These are phyloP conservation scores for Metschnikowia borealis DNA, from an alignment of 805 yeast genomes.

Conservation along the genomic window DNA sequence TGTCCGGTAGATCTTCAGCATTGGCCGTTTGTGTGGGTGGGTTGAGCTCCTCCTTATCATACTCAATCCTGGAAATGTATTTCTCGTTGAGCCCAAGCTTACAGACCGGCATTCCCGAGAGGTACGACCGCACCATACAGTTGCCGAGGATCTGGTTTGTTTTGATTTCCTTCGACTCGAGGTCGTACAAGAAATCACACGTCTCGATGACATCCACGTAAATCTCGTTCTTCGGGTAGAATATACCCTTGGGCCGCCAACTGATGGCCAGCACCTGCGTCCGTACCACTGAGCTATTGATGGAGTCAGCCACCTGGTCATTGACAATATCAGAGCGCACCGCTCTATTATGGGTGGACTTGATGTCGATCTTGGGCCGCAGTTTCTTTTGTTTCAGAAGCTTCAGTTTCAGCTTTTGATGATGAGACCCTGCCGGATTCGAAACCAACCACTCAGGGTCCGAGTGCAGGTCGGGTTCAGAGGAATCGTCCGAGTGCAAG, in stretches of 20 bases:
- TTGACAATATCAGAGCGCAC: conserved; percentile 29
- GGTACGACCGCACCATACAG: conserved; percentile 34
- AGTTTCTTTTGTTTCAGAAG: background rate
- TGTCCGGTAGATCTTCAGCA: conserved; percentile 4
- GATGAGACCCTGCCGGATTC: background rate
- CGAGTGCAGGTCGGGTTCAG: conserved; percentile 10
- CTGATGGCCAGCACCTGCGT: conserved; percentile 61
- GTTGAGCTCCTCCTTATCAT: conserved; percentile 16
- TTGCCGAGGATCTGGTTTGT: conserved; percentile 33
- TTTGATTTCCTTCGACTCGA: conserved; percentile 24
- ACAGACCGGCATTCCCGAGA: conserved; percentile 44
- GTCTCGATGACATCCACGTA: conserved; percentile 40
- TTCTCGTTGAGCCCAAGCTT: conserved; percentile 39
- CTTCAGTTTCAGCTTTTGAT: conserved; percentile 1
- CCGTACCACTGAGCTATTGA: conserved; percentile 70
- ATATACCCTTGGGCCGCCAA: conserved; percentile 46
- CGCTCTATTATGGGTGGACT: conserved; percentile 39
- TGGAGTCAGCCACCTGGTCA: conserved; percentile 20
- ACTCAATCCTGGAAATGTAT: conserved; percentile 31
- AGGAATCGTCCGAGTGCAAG: conserved; percentile 5
- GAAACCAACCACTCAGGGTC: conserved; percentile 3
- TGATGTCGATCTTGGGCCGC: conserved; percentile 15
- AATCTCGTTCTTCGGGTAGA: conserved; percentile 42
- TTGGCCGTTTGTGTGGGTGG: background rate
- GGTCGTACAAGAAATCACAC: conserved; percentile 35